Percentiles rank a stretch among this genome's conserved stretches.
Conservation (phyloP, 2,329 filamentous ascomycete genomes). For the Hymenoscyphus salicellus region DNA sequence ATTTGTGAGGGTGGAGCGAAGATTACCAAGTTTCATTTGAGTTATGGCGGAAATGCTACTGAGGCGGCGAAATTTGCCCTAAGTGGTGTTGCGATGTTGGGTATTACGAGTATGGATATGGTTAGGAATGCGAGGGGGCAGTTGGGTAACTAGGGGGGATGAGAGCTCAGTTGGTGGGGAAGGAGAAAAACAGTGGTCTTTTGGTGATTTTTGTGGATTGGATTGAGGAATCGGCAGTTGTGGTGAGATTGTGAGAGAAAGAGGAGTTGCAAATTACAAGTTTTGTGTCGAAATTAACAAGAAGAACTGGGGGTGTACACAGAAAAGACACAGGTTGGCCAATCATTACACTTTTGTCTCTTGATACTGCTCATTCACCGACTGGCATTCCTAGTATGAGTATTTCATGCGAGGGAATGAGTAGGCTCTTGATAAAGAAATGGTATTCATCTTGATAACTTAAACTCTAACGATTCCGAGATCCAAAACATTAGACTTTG, state of each 20-base stretch:
- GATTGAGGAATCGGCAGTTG: too few relatives aligned
- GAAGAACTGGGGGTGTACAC: too few relatives aligned
- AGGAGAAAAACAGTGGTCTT: background rate
- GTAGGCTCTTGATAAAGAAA: too few relatives aligned
- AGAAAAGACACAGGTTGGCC: too few relatives aligned
- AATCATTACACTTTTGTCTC: too few relatives aligned
- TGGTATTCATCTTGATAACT: too few relatives aligned
- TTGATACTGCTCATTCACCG: too few relatives aligned
- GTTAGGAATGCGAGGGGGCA: background rate
- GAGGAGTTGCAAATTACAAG: background rate
- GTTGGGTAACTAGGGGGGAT: background rate
- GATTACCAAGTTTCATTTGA: slow-evolving; percentile 24
- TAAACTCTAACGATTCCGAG: too few relatives aligned
- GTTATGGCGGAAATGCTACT: slow-evolving; percentile 26
- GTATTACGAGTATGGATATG: slow-evolving; percentile 29
- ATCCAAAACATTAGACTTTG: slow-evolving; percentile 1
- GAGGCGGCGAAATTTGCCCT: slow-evolving; percentile 29
- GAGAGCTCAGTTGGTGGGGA: background rate
- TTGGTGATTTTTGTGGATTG: background rate
- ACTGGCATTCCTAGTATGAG: too few relatives aligned
- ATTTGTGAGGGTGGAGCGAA: slow-evolving; percentile 27
- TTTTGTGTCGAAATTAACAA: too few relatives aligned
- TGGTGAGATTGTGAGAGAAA: background rate
- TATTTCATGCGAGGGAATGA: too few relatives aligned
- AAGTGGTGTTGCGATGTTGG: slow-evolving; percentile 21